phyloP scores from a whole-genome alignment of 192 early-diverging fungal genomes.

The Rhizoclosmatium globosum region DNA sequence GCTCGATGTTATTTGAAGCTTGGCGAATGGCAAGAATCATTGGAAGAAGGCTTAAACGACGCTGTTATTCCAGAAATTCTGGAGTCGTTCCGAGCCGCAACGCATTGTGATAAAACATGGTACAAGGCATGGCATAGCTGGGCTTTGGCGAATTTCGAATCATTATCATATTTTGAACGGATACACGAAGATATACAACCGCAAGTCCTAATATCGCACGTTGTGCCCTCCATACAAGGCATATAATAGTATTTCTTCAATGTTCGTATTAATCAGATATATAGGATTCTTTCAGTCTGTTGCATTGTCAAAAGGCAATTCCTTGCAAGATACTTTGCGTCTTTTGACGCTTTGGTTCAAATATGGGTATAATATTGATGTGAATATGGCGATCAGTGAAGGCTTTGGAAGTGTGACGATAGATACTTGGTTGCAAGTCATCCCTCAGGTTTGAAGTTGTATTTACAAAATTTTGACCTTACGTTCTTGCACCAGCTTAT shows the following conservation, averaged over 20 bases:
- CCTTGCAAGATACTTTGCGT: slow-evolving; percentile 93
- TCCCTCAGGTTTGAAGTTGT: slow-evolving; percentile 75
- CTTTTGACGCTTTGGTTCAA: slow-evolving; percentile 96
- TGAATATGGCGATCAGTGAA: slow-evolving; percentile 80
- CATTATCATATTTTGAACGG: slow-evolving; percentile 78
- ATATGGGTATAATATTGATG: slow-evolving; percentile 87
- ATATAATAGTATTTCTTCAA: not conserved
- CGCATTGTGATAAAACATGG: slow-evolving; percentile 88
- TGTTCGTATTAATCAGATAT: slow-evolving; percentile 14
- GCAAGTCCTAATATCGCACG: slow-evolving; percentile 64
- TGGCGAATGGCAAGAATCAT: slow-evolving; percentile 88
- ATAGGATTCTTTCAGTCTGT: slow-evolving; percentile 92
- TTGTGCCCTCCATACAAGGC: slow-evolving; percentile 88
- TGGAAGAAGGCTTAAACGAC: slow-evolving; percentile 69
- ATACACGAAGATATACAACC: slow-evolving; percentile 56
- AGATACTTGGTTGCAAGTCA: slow-evolving; percentile 97
- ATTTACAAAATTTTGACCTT: slow-evolving; percentile 18
- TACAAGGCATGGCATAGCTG: slow-evolving; percentile 99
- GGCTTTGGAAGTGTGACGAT: slow-evolving; percentile 86
- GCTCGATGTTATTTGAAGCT: slow-evolving; percentile 87
- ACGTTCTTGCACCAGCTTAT: slow-evolving; percentile 66
- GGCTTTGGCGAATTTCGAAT: slow-evolving; percentile 94
- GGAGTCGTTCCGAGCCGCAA: slow-evolving; percentile 83
- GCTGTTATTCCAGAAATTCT: slow-evolving; percentile 75
- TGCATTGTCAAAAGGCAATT: slow-evolving; percentile 83